phyloP scores from a whole-genome alignment of 2,329 filamentous ascomycete species.

The Penicillium sp. region DNA sequence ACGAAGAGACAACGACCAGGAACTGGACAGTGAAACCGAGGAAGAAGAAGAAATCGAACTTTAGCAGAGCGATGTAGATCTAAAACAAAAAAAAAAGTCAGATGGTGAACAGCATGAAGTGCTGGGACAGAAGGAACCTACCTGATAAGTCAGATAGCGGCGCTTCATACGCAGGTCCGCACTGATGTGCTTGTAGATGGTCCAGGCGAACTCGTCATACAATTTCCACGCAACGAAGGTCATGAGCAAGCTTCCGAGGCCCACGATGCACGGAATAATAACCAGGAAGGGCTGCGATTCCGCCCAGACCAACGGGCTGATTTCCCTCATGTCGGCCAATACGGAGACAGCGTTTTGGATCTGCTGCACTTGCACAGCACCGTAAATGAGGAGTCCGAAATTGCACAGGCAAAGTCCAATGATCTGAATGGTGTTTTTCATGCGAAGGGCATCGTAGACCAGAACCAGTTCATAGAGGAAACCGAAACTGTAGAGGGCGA shows the following conservation, averaged over 20 bases:
- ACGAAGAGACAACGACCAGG: conserved; percentile 80
- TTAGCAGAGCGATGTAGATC: conserved; percentile 96
- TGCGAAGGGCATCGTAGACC: conserved; percentile 86
- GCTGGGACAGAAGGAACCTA: conserved; percentile 43
- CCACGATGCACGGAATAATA: conserved; percentile 81
- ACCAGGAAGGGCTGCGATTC: conserved; percentile 74
- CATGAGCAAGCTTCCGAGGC: conserved; percentile 69
- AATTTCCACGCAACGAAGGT: conserved; percentile 85
- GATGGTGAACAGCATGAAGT: neutral
- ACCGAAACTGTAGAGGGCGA: conserved; percentile 95
- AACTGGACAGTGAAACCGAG: conserved; percentile 98
- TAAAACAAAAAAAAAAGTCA: conserved; percentile 40
- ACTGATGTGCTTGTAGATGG: conserved; percentile 98
- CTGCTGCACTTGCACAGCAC: conserved; percentile 88
- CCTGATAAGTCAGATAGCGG: conserved; percentile 94
- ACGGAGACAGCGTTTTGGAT: conserved; percentile 69
- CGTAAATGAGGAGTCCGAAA: conserved; percentile 85
- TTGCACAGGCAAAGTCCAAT: conserved; percentile 95
- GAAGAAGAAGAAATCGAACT: conserved; percentile 99
- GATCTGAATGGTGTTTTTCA: conserved; percentile 98
- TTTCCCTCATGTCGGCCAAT: conserved; percentile 49
- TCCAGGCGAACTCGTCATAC: conserved; percentile 98
- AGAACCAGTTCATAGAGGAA: conserved; percentile 89
- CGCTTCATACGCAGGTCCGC: conserved; percentile 96
- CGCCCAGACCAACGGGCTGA: conserved; percentile 61